phyloP scores from a whole-genome alignment of 2,329 filamentous ascomycete species.

The Triangularia setosa region DNA sequence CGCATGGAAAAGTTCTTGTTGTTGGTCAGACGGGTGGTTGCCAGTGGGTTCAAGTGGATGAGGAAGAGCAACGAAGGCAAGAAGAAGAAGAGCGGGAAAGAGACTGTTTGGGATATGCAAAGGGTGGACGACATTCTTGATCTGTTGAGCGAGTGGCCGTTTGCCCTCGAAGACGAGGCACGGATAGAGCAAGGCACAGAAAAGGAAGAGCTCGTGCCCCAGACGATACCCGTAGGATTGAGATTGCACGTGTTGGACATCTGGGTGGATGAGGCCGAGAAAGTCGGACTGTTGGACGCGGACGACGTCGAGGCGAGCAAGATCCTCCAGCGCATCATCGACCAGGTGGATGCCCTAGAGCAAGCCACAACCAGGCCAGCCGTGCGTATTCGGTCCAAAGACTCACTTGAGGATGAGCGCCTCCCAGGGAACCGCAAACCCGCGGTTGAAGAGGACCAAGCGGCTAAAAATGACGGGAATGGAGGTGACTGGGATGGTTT shows the following conservation, averaged over 20 bases:
- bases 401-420: slow-evolving; percentile 70
- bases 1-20: slow-evolving; percentile 92
- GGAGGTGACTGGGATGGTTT: slow-evolving; percentile 25
- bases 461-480: slow-evolving; percentile 9
- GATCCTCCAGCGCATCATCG: slow-evolving; percentile 52
- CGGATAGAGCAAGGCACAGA: slow-evolving; percentile 30
- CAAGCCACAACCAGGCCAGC: slow-evolving; percentile 62
- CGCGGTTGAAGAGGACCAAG: slow-evolving; percentile 27
- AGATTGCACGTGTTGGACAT: slow-evolving; percentile 85
- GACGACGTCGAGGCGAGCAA: slow-evolving; percentile 36
- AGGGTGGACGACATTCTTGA: slow-evolving; percentile 34
- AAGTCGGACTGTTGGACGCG: slow-evolving; percentile 52
- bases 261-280: slow-evolving; percentile 85
- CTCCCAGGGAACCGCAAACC: slow-evolving; percentile 57
- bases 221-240: slow-evolving; percentile 70
- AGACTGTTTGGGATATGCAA: slow-evolving; percentile 21
- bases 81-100: slow-evolving; percentile 31
- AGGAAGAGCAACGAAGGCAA: slow-evolving; percentile 17
- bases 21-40: slow-evolving; percentile 74
- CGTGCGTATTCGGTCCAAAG: slow-evolving; percentile 65
- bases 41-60: slow-evolving; percentile 59
- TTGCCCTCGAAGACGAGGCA: slow-evolving; percentile 35
- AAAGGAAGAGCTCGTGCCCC: slow-evolving; percentile 29
- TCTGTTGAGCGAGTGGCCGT: slow-evolving; percentile 43
- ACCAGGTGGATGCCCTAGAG: slow-evolving; percentile 53